A percentile compares a stretch with the other conserved stretches of the same genome.
Evolutionary conservation across 306 rosid species (phyloP).

Genomic region (Gillenia trifoliata): DNA sequence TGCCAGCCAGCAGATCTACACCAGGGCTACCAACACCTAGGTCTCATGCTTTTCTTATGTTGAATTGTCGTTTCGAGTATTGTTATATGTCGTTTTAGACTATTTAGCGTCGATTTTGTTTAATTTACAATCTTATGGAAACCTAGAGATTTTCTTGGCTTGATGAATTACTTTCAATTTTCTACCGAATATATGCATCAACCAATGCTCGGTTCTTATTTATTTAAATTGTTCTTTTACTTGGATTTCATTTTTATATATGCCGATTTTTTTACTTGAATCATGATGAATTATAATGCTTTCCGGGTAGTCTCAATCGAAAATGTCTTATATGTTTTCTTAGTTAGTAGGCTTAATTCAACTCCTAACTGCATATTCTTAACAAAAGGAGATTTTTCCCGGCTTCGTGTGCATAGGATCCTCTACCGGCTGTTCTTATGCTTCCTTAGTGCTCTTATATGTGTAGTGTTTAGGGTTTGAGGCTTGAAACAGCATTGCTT

Average conservation of each 20-base stretch:
- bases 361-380: neutral
- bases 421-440: no score
- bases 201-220: neutral
- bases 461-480: neutral
- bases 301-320: neutral
- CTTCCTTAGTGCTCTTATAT: no score
- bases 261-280: neutral
- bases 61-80: neutral
- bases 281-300: neutral
- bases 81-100: neutral
- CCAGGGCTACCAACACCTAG: constrained; percentile 4
- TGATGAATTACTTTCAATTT: neutral
- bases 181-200: neutral
- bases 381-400: neutral
- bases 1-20: constrained; percentile 3
- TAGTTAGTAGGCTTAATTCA: neutral
- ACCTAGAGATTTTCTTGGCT: neutral
- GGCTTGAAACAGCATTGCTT: neutral
- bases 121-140: neutral
- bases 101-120: neutral
- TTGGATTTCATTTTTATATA: neutral
- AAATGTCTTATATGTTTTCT: neutral
- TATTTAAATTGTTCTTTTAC: neutral
- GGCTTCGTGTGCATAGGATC: neutral
- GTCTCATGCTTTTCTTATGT: neutral